A percentile compares a stretch with the other conserved stretches of the same genome.
phyloP scores from a whole-genome alignment of 495 filamentous ascomycete genomes.

The Ramalina intermedia region DNA sequence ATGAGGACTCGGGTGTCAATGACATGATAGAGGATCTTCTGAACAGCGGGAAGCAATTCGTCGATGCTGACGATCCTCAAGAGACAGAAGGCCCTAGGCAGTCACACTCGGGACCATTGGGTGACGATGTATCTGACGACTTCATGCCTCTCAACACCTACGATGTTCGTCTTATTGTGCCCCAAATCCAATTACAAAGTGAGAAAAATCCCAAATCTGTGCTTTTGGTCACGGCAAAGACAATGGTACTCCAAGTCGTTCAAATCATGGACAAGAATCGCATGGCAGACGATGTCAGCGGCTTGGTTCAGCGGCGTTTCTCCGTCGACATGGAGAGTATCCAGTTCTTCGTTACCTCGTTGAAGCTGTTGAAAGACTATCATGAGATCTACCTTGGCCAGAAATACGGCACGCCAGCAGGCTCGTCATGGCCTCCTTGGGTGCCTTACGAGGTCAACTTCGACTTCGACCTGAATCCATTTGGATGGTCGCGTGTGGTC shows the following conservation, averaged over 20 bases:
- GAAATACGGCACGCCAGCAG: conserved; percentile 71
- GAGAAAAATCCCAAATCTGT: conserved; percentile 93
- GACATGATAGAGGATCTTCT: conserved; percentile 80
- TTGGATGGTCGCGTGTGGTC: conserved; percentile 89
- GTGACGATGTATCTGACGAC: conserved; percentile 67
- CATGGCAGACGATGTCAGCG: conserved; percentile 81
- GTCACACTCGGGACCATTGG: conserved; percentile 37
- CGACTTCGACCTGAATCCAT: conserved; percentile 80
- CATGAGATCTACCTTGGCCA: conserved; percentile 89
- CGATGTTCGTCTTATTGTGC: conserved; percentile 85
- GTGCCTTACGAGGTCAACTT: conserved; percentile 97
- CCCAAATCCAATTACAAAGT: conserved; percentile 93
- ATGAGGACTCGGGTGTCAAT: conserved; percentile 53
- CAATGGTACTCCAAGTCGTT: conserved; percentile 91
- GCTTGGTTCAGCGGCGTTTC: conserved; percentile 87
- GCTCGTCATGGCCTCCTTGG: conserved; percentile 92
- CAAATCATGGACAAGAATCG: conserved; percentile 96
- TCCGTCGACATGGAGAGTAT: conserved; percentile 88
- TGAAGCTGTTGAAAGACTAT: conserved; percentile 70
- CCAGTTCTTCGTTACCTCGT: conserved; percentile 92
- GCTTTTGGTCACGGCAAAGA: conserved; percentile 82
- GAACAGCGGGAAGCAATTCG: conserved; percentile 69
- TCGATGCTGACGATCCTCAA: conserved; percentile 51
- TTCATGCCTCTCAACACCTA: conserved; percentile 91
- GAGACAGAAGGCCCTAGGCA: conserved; percentile 16